These are phyloP conservation scores for Letharia lupina DNA, from an alignment of 495 filamentous ascomycete species.

Conservation along the genomic window DNA sequence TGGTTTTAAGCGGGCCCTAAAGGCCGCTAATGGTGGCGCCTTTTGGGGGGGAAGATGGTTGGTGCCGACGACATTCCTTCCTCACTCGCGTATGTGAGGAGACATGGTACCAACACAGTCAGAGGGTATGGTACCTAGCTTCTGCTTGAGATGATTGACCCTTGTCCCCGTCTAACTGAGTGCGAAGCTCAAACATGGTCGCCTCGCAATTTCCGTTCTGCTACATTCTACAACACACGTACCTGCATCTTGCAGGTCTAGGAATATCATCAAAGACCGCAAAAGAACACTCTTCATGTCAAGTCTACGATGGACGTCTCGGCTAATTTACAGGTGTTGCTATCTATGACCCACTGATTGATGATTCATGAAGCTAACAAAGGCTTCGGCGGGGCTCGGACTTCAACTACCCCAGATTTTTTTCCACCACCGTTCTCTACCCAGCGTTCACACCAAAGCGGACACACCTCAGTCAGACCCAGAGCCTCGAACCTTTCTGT, in stretches of 20 bases:
- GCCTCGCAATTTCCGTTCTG: neutral
- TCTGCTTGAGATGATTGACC: neutral
- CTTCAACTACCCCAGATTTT: neutral
- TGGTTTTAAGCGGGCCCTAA: neutral
- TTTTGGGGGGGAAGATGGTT: neutral
- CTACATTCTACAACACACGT: neutral
- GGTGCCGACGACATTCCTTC: neutral
- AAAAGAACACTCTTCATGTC: neutral
- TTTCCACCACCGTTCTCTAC: neutral
- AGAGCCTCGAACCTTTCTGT: neutral
- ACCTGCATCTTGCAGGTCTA: neutral
- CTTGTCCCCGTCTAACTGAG: neutral
- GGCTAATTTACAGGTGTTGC: neutral
- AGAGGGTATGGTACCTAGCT: neutral
- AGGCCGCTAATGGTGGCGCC: neutral
- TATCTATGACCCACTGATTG: neutral
- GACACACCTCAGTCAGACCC: neutral
- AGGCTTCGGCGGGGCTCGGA: neutral
- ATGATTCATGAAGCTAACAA: neutral
- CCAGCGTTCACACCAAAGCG: neutral
- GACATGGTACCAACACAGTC: neutral
- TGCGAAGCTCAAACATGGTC: neutral
- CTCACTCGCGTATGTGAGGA: neutral
- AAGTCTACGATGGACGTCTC: neutral
- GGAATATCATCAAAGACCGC: neutral